phyloP scores from a whole-genome alignment of 2,329 filamentous ascomycete species.

The Hymenoscyphus linearis region DNA sequence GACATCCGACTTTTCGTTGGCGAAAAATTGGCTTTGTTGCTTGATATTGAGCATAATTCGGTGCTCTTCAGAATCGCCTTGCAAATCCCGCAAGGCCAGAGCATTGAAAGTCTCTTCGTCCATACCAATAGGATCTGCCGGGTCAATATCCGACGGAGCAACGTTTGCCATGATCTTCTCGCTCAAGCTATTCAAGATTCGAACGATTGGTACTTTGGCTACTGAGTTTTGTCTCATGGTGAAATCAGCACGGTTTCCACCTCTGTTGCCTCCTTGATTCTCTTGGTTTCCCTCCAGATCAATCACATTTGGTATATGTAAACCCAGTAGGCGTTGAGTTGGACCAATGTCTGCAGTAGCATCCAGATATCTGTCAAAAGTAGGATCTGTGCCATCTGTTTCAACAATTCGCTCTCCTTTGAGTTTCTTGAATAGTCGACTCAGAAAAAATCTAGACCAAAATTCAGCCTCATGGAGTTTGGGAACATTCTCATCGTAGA shows the following conservation, averaged over 20 bases:
- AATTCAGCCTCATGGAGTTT: constrained; percentile 75
- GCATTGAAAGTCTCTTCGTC: constrained; percentile 71
- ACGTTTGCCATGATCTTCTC: constrained; percentile 92
- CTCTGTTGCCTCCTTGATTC: constrained; percentile 76
- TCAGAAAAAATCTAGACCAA: constrained; percentile 92
- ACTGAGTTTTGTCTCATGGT: constrained; percentile 77
- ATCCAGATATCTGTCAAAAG: constrained; percentile 83
- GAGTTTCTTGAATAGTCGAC: constrained; percentile 82
- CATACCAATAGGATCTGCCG: constrained; percentile 58
- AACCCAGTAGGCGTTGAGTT: constrained; percentile 49
- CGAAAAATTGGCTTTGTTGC: constrained; percentile 80
- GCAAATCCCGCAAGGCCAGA: constrained; percentile 74
- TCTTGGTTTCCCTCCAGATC: constrained; percentile 93
- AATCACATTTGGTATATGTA: constrained; percentile 80
- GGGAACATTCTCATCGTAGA: constrained; percentile 91
- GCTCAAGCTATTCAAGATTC: constrained; percentile 82
- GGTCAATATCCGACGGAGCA: constrained; percentile 68
- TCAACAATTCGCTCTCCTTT: constrained; percentile 83
- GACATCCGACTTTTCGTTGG: constrained; percentile 43
- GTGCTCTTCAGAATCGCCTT: constrained; percentile 65
- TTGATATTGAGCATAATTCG: constrained; percentile 82
- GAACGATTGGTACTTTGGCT: constrained; percentile 81
- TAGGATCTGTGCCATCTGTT: constrained; percentile 66
- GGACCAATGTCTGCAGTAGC: constrained; percentile 57
- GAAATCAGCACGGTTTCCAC: constrained; percentile 80